Evolutionary conservation across 805 yeast genomes (phyloP), one percentile per base, ranked within the genome.

Genomic region (Wickerhamiella allomyrinae): DNA sequence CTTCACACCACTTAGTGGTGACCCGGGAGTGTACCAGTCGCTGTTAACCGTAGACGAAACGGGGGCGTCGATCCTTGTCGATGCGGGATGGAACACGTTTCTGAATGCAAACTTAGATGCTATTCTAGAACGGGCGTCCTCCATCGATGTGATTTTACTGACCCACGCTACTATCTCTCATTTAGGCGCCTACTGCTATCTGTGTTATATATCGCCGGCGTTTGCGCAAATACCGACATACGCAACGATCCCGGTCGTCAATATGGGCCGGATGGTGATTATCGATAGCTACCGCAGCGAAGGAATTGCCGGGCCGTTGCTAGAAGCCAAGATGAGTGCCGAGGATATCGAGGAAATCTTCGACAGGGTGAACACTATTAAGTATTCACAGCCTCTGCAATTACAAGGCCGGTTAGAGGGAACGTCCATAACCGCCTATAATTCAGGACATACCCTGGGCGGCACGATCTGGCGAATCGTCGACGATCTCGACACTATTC

Each of bases 381-480:
- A 87, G 53, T 86, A 78, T 56, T 73, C 86, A 0, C 98, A 91
- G 58, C 72, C 83, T 2, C 24, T 47, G 20, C 44, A 42, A 14
- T 39, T 52, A 24, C 45, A 42, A 34, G 40, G 42, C 36, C 29
- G 37, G 11, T 41, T 47, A 19, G 43, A 49, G n/a, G 50, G 54
- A 14, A 24, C 58, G 78, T 66, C 73, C 3, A 63, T 89, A 19
- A 77, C 94, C 0, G 94, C 96, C 0, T 76, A 77, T 51, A 86
- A 82, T 57, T 78, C 96, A 0, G 99, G 99, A 3, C 95, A 84
- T 56, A 70, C 94, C 0, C 68, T 91, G 22, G 99, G 99, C 47
- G 97, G 98, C 11, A 76, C 94, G 0, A 74, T 87, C 37, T 87
- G 96, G 96, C 65, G 78, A 29, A 58, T 89, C 9, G 70, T 72